Base-by-base conservation (phyloP, 139 green algal genomes). In the Dunaliella primolecta region DNA sequence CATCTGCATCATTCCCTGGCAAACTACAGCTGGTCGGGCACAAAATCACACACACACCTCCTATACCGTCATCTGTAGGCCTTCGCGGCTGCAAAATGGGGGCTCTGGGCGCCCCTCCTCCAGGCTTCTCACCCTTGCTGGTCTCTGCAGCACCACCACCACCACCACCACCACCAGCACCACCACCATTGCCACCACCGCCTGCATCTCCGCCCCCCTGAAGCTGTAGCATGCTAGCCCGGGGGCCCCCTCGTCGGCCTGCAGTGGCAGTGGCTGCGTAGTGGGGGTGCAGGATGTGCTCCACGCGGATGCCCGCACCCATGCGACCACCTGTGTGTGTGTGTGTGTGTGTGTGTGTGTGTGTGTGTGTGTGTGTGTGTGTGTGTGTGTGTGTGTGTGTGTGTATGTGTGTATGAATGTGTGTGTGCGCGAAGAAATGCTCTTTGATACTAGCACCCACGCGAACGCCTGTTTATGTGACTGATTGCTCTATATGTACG, bases 251-350 rank as follows among this genome's bases (percentile, higher is more conserved):
- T 15, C 46, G 46, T 64, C 30, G 25, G 75, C 30, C 75, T 55
- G 30, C 75, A 37, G 75, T 25, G 37, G 32, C 30, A 24, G 75
- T 25, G 25, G 75, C 3, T 46, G 75, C 3, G 30, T 30, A 21
- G 75, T 80, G 75, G 2, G 32, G 75, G 75, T 80, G 30, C 30
- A 32, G 15, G 2, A 80, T 36, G 32, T 80, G 75, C 75, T 80
- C 75, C n/a, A 80, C 75, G n/a, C 75, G 75, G n/a, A 80, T 80
- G 3, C 75, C 75, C 3, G 75, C 75, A 25, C 75, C 75, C 46
- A 64, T 25, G 46, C 46, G 46, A 64, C 7, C 46, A 7, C 46
- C 46, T 64, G 46, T 15, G 46, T 64, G 46, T 64, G 46, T 64
- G 46, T 15, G 15, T 64, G 46, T 64, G 46, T 64, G 46, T 64